Evolutionary conservation across 75 land plant species (phyloP).

Genomic region (Pseudotsuga menziesii): DNA sequence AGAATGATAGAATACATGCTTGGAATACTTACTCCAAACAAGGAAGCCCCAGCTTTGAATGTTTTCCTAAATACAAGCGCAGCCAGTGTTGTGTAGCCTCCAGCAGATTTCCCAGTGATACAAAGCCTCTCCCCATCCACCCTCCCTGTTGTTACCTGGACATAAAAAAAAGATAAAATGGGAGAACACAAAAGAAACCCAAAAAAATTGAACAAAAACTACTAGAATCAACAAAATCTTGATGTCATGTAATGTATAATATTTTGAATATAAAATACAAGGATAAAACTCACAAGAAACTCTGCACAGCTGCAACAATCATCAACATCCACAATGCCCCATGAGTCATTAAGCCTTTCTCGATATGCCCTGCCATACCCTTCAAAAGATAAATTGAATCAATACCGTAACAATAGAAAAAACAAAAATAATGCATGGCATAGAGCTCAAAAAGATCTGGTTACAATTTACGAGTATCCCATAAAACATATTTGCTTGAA

Average conservation of each 20-base stretch:
- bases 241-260: too few species aligned
- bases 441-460: not conserved
- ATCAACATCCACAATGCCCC: slow-evolving; percentile 95
- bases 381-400: slow-evolving; percentile 9
- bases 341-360: slow-evolving; percentile 73
- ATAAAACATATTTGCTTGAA: not conserved
- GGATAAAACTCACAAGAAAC: slow-evolving; percentile 54
- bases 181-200: too few species aligned
- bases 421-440: not conserved
- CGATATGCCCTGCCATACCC: slow-evolving; percentile 96
- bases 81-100: slow-evolving; percentile 95
- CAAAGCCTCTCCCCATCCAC: slow-evolving; percentile 78
- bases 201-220: too few species aligned
- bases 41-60: slow-evolving; percentile 94
- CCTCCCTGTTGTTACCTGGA: slow-evolving; percentile 70
- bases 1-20: too few species aligned
- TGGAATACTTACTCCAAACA: slow-evolving; percentile 72
- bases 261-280: too few species aligned
- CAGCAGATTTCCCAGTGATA: slow-evolving; percentile 93
- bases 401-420: not conserved
- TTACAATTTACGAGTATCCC: not conserved
- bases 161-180: too few species aligned
- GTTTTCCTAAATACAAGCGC: slow-evolving; percentile 84
- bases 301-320: slow-evolving; percentile 97
- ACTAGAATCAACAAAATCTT: too few species aligned